Evolutionary conservation across 805 yeast species (phyloP).

Genomic region (Helenozyma baotianmanensis): DNA sequence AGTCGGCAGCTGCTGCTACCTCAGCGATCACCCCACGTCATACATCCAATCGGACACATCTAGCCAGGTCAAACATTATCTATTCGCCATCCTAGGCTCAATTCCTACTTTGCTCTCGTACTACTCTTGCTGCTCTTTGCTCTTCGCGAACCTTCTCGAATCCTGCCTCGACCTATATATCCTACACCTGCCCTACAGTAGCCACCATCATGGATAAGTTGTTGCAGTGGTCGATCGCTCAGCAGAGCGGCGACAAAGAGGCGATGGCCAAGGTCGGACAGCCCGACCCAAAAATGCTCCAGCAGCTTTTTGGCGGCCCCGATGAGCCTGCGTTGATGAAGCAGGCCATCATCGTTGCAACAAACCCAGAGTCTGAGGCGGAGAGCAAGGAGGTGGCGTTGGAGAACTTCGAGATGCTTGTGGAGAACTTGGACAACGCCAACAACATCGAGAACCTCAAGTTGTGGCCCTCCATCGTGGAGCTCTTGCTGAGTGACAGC

Average conservation of each 20-base stretch:
- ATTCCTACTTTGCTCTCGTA: too few relatives aligned
- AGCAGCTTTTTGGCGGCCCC: slow-evolving; percentile 68
- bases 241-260: slow-evolving; percentile 67
- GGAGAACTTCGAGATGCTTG: slow-evolving; percentile 89
- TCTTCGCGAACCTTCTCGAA: slow-evolving; percentile 14
- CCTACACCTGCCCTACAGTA: neutral
- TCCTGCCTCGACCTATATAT: neutral
- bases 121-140: neutral
- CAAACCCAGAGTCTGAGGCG: slow-evolving; percentile 51
- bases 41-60: too few relatives aligned
- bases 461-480: slow-evolving; percentile 73
- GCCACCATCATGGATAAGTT: slow-evolving; percentile 69
- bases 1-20: too few relatives aligned
- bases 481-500: slow-evolving; percentile 40
- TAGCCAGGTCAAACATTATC: too few relatives aligned
- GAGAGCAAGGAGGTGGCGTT: slow-evolving; percentile 72
- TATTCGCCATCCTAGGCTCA: too few relatives aligned
- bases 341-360: slow-evolving; percentile 60
- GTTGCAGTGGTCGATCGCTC: slow-evolving; percentile 86
- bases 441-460: slow-evolving; percentile 81
- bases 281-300: slow-evolving; percentile 76
- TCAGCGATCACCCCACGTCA: too few relatives aligned
- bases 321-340: slow-evolving; percentile 91
- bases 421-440: slow-evolving; percentile 92
- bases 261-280: slow-evolving; percentile 58